Conservation (phyloP, 805 yeast species). For the Saccharomycopsis fermentans region DNA sequence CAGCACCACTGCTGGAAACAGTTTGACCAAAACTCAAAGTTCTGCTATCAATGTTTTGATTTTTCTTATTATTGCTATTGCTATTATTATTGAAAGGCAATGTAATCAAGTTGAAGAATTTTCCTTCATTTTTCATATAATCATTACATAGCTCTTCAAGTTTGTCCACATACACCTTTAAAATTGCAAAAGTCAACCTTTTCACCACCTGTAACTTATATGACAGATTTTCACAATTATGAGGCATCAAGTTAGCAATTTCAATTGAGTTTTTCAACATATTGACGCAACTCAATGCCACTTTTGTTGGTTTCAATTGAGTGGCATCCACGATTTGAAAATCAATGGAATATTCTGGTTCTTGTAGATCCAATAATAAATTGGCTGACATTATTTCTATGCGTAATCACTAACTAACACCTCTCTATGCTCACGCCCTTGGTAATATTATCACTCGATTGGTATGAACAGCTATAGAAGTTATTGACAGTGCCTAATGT, state of each 20-base stretch:
- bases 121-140: conserved; percentile 1
- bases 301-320: conserved; percentile 10
- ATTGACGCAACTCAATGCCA: conserved; percentile 5
- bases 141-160: conserved; percentile 3
- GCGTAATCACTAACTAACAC: not conserved
- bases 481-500: too few relatives aligned
- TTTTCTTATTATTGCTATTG: not conserved
- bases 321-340: conserved; percentile 5
- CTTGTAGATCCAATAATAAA: not conserved
- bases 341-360: conserved; percentile 7
- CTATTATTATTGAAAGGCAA: conserved; percentile 3
- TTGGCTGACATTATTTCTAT: not conserved
- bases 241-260: conserved; percentile 2
- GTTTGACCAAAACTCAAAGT: not conserved
- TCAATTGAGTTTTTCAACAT: conserved; percentile 10
- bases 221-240: not conserved
- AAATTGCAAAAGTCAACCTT: not conserved
- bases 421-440: not conserved
- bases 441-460: not conserved
- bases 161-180: conserved; percentile 2
- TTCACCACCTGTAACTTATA: conserved; percentile 1
- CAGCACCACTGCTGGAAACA: not conserved
- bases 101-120: conserved; percentile 9
- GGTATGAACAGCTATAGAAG: too few relatives aligned
- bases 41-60: not conserved